Conservation (phyloP, 352 stramenopile species). For the Achlya hypogyna region DNA sequence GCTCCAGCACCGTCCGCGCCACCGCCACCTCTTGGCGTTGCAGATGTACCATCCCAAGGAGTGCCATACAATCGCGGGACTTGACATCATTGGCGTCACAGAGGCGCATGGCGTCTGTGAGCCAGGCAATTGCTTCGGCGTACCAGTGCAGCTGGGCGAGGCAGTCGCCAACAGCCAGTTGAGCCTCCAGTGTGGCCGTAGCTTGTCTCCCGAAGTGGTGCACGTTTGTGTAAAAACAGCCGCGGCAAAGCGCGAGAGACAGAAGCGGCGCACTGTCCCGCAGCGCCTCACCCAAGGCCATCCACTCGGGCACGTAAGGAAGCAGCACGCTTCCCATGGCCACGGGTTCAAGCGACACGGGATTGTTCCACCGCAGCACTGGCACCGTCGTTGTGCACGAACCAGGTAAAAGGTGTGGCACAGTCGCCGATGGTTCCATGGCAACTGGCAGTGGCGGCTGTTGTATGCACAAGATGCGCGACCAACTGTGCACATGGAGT, state of each 20-base stretch:
- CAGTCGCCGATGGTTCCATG: no score
- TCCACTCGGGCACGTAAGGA: background rate
- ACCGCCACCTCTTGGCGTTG: background rate
- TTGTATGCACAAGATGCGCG: no score
- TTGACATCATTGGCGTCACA: background rate
- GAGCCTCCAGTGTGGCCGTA: background rate
- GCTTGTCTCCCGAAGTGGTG: background rate
- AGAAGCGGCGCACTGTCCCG: background rate
- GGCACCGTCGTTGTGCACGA: no score
- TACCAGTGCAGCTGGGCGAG: background rate
- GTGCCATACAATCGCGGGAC: background rate
- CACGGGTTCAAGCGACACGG: background rate
- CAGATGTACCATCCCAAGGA: background rate
- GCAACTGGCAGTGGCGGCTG: no score
- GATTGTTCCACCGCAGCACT: background rate
- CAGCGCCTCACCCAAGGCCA: background rate
- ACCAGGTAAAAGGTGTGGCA: no score
- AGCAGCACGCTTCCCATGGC: background rate
- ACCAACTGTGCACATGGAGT: no score
- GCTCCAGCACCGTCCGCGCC: background rate
- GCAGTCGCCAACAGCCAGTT: background rate
- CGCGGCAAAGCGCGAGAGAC: background rate
- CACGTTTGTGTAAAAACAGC: background rate
- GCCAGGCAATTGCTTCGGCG: background rate
- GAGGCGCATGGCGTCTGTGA: background rate